Base-by-base conservation (phyloP, 345 rosid species). In the Euphorbia peplus region DNA sequence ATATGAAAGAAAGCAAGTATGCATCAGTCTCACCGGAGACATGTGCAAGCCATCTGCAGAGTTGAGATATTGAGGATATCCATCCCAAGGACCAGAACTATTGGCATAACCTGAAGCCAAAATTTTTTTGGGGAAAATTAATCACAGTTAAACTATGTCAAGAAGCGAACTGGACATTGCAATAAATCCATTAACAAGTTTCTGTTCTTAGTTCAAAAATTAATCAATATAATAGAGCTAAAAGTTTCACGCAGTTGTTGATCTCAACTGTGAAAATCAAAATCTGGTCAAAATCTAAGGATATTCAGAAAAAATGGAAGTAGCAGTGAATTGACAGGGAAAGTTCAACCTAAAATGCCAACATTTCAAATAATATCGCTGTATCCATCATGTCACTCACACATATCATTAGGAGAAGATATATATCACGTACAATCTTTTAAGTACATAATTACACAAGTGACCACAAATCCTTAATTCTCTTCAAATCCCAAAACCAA, bases 1-100 rank as follows among this genome's bases (percentile, higher is more conserved):
- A 58, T 22, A 62, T 69, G 15, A 41, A 32, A 60, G 3, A 10
- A 50, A 4, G 50, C 12, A 47, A 21, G n/a, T 28, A 37, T 3
- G 52, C 64, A 44, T 69, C 19, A 50, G 71, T 30, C 87, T 71
- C 70, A 88, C 93, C 57, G 77, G 86, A 48, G 93, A 75, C 16
- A 86, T 52, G 74, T 86, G 87, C 74, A 84, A 14, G 63, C 81
- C 85, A 71, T 88, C 88, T 70, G 82, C 66, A 62, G 75, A 72
- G 66, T 71, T 78, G 66, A 75, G 73, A 75, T 78, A 84, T 42
- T 69, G 83, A 69, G 86, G 51, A 72, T 84, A 84, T 22, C 82
- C 83, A 81, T 78, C 86, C 87, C 85, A 85, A 51, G 68, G 19
- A 16, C 69, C 78, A 42, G 69, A 66, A 46, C 47, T 70, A 32